These are phyloP conservation scores for Pseudotsuga menziesii DNA, from an alignment of 75 land plant species.

Conservation along the genomic window DNA sequence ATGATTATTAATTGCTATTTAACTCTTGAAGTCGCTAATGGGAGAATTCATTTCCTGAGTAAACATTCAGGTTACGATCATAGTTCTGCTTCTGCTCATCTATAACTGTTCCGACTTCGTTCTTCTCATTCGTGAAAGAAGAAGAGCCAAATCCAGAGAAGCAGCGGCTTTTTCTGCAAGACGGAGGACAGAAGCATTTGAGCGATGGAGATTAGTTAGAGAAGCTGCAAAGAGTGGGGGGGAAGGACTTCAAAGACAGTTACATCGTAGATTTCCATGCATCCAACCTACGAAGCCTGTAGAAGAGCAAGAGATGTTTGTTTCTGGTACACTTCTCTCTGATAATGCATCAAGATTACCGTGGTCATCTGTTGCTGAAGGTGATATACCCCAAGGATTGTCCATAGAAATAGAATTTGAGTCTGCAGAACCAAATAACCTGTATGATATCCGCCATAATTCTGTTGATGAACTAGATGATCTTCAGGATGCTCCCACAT, in stretches of 20 bases:
- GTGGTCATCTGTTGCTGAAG: constrained; percentile 11
- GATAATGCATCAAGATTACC: neutral
- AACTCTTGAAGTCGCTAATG: neutral
- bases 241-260: constrained; percentile 38
- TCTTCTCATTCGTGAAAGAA: constrained; percentile 65
- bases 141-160: constrained; percentile 70
- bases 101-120: constrained; percentile 92
- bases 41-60: neutral
- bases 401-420: constrained; percentile 12
- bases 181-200: constrained; percentile 69
- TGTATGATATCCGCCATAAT: constrained; percentile 29
- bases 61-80: constrained; percentile 47
- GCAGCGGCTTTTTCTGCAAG: constrained; percentile 72
- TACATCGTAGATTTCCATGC: constrained; percentile 65
- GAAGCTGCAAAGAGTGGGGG: constrained; percentile 63
- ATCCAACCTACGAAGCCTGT: constrained; percentile 18
- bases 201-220: constrained; percentile 75
- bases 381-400: neutral
- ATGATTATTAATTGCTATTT: neutral
- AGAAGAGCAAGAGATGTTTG: constrained; percentile 23
- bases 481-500: constrained; percentile 28
- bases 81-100: constrained; percentile 51
- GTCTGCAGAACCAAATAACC: constrained; percentile 32
- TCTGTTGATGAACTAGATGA: constrained; percentile 37
- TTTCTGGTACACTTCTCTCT: neutral